Evolutionary conservation across 1,284 basidiomycete genomes (phyloP).

Genomic region (Cronartium ribicola): DNA sequence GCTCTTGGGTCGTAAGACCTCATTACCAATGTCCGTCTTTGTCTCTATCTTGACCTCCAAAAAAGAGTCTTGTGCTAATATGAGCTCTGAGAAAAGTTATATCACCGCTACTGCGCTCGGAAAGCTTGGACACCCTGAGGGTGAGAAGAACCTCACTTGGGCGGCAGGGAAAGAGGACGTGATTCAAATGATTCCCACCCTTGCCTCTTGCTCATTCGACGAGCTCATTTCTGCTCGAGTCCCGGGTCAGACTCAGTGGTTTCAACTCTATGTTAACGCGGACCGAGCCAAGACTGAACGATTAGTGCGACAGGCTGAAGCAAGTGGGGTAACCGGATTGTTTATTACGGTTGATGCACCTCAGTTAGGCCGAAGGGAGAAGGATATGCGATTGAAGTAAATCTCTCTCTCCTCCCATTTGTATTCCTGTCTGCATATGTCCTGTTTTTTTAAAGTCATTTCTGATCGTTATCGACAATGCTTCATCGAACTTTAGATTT

Average conservation of each 20-base stretch:
- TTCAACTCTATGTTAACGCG: constrained; percentile 82
- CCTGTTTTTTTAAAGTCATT: too few relatives aligned
- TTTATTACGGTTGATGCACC: constrained; percentile 85
- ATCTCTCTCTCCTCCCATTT: background rate
- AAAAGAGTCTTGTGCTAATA: constrained; percentile 54
- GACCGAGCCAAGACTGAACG: constrained; percentile 74
- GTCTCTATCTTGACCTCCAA: background rate
- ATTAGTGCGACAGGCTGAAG: constrained; percentile 76
- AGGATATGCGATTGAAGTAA: constrained; percentile 54
- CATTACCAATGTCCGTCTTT: constrained; percentile 22
- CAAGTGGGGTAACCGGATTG: constrained; percentile 68
- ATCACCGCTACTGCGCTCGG: constrained; percentile 75
- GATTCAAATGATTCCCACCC: constrained; percentile 89
- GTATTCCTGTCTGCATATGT: background rate
- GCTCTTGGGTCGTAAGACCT: constrained; percentile 60
- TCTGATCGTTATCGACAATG: background rate
- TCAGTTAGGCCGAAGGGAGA: constrained; percentile 81
- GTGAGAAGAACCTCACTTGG: constrained; percentile 64
- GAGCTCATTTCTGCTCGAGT: constrained; percentile 76
- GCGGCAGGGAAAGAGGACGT: constrained; percentile 72
- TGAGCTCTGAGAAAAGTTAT: constrained; percentile 68
- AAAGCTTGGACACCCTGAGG: constrained; percentile 64
- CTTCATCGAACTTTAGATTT: constrained; percentile 8
- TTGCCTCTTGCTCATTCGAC: constrained; percentile 83
- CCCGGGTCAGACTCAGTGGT: constrained; percentile 70